Percentiles rank a stretch among this genome's conserved stretches.
phyloP scores from a whole-genome alignment of 2,329 filamentous ascomycete species.

The Ascosphaera apis region DNA sequence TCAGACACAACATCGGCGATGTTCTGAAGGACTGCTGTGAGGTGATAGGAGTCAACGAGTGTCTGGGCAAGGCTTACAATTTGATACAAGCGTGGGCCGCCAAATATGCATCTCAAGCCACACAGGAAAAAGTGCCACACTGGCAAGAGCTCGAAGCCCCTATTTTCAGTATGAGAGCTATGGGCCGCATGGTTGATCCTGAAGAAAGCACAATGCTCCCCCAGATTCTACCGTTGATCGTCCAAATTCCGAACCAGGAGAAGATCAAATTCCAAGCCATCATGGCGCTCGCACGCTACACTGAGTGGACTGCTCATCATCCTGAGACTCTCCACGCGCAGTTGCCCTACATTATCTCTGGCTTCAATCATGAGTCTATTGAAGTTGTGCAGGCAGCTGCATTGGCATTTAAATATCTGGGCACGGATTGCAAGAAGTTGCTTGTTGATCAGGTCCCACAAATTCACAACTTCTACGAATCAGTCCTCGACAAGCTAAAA shows the following conservation, averaged over 20 bases:
- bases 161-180: constrained; percentile 80
- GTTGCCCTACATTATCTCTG: constrained; percentile 84
- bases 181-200: constrained; percentile 85
- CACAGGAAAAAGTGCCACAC: constrained; percentile 53
- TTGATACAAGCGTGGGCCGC: constrained; percentile 76
- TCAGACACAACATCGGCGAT: constrained; percentile 92
- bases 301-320: constrained; percentile 90
- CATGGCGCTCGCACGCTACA: constrained; percentile 91
- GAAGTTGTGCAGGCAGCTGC: constrained; percentile 85
- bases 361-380: constrained; percentile 68
- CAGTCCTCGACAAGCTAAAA: constrained; percentile 67
- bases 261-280: constrained; percentile 97
- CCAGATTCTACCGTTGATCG: constrained; percentile 77
- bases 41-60: constrained; percentile 82
- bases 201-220: constrained; percentile 73
- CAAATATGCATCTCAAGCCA: constrained; percentile 55
- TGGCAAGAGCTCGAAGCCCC: constrained; percentile 96
- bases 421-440: constrained; percentile 75
- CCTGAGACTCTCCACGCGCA: constrained; percentile 80
- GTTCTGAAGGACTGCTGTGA: constrained; percentile 93
- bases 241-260: constrained; percentile 85
- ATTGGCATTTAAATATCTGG: constrained; percentile 90
- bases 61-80: constrained; percentile 66
- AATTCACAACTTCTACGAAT: constrained; percentile 78
- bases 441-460: constrained; percentile 65